Percentiles rank a stretch among this genome's conserved stretches.
Evolutionary conservation across 1,139 yeast species (phyloP).

Genomic region (Kurtzmaniella quercitrusa): DNA sequence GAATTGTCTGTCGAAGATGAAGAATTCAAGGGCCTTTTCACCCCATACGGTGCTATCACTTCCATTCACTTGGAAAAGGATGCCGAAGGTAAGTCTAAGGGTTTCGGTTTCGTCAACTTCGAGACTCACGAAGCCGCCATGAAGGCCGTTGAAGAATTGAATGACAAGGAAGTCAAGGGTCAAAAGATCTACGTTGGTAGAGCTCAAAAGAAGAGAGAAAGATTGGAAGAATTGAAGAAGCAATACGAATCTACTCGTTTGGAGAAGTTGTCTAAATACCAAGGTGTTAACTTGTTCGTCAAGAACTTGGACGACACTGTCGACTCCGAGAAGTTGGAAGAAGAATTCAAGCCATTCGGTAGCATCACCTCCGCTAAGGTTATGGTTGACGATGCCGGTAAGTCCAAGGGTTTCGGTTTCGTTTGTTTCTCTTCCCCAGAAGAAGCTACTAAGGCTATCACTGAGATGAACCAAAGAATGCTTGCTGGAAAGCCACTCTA

Average conservation of each 20-base stretch:
- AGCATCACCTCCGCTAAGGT: constrained; percentile 94
- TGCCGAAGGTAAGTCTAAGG: constrained; percentile 85
- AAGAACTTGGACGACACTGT: constrained; percentile 94
- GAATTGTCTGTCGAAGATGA: constrained; percentile 68
- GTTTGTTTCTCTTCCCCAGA: constrained; percentile 98
- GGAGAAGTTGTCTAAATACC: constrained; percentile 92
- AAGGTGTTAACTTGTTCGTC: constrained; percentile 94
- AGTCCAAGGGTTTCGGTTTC: constrained; percentile 97
- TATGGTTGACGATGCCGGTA: constrained; percentile 92
- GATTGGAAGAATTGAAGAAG: constrained; percentile 93
- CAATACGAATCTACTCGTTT: constrained; percentile 91
- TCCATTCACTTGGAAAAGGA: constrained; percentile 82
- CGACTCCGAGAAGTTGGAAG: constrained; percentile 87
- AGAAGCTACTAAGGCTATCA: constrained; percentile 98
- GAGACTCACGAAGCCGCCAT: constrained; percentile 85
- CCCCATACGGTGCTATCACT: constrained; percentile 74
- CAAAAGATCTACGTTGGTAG: constrained; percentile 93
- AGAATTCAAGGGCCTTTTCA: constrained; percentile 70
- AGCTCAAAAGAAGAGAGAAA: constrained; percentile 99
- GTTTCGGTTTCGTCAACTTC: constrained; percentile 94
- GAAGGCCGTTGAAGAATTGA: constrained; percentile 88
- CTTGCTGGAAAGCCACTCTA: constrained; percentile 94
- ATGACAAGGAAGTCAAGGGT: constrained; percentile 81
- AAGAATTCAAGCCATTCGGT: constrained; percentile 93
- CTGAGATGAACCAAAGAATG: constrained; percentile 98